Evolutionary conservation across 1,284 basidiomycete species (phyloP).

Genomic region (Farysia itapuensis): DNA sequence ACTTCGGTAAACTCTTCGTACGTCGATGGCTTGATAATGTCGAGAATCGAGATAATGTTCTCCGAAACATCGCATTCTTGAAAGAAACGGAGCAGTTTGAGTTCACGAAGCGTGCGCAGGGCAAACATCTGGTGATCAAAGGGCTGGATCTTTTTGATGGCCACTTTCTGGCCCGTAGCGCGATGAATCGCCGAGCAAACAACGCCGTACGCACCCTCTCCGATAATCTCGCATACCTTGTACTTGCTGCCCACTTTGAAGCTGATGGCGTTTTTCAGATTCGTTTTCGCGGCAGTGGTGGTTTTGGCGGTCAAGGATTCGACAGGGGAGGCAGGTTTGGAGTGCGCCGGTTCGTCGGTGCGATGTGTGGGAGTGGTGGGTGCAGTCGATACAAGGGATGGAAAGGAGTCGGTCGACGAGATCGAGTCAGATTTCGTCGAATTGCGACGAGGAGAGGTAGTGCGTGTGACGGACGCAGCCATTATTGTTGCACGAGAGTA

Average conservation of each 20-base stretch:
- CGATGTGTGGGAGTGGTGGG: neutral
- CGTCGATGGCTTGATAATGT: slow-evolving; percentile 60
- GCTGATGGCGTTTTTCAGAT: slow-evolving; percentile 34
- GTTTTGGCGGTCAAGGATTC: slow-evolving; percentile 1
- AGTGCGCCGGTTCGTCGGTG: neutral
- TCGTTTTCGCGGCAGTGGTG: neutral
- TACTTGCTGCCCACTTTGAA: slow-evolving; percentile 55
- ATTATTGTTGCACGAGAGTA: too few species aligned
- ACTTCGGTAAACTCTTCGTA: slow-evolving; percentile 92
- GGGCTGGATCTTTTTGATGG: slow-evolving; percentile 61
- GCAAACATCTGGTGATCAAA: slow-evolving; percentile 60
- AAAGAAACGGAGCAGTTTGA: slow-evolving; percentile 58
- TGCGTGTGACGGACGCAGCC: neutral
- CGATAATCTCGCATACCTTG: slow-evolving; percentile 61
- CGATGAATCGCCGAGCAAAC: slow-evolving; percentile 61
- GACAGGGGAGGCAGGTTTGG: neutral
- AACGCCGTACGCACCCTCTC: slow-evolving; percentile 63
- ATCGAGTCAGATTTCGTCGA: too few species aligned
- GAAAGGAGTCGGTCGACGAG: neutral
- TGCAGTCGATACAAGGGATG: too few species aligned
- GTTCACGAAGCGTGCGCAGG: slow-evolving; percentile 57
- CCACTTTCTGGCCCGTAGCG: slow-evolving; percentile 60
- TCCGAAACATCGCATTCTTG: slow-evolving; percentile 53
- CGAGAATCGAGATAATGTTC: slow-evolving; percentile 53
- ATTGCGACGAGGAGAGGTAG: neutral